Percentiles rank a stretch among this genome's conserved stretches.
Evolutionary conservation across 2,329 filamentous ascomycete species (phyloP).

Genomic region (Massarina eburnea): DNA sequence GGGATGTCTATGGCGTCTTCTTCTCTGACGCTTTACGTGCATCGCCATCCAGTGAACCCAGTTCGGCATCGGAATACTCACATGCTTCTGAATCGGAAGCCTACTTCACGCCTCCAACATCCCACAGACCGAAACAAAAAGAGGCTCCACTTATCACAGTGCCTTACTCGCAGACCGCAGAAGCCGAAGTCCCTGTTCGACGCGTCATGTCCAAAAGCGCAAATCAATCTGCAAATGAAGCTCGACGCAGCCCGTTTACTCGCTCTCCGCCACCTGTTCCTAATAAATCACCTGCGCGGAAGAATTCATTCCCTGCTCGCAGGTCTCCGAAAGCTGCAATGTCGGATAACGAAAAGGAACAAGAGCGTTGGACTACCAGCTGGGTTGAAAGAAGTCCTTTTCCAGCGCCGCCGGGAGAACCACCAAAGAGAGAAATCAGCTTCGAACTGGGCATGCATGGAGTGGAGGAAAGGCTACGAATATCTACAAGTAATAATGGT

Average conservation of each 20-base stretch:
- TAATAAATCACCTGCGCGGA: neutral
- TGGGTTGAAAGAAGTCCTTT: conserved; percentile 3
- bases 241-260: neutral
- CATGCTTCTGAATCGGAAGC: conserved; percentile 11
- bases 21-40: conserved; percentile 5
- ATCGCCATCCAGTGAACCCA: conserved; percentile 2
- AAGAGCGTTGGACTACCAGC: neutral
- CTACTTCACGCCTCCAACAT: conserved; percentile 18
- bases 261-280: neutral
- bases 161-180: neutral
- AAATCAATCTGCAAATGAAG: neutral
- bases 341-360: neutral
- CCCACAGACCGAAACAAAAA: conserved; percentile 1
- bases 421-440: conserved; percentile 2
- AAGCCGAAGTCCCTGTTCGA: neutral
- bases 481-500: neutral
- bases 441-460: conserved; percentile 5
- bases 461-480: conserved; percentile 1
- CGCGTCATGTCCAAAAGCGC: neutral
- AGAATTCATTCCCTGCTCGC: neutral
- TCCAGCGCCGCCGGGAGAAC: conserved; percentile 2
- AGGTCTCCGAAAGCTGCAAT: neutral
- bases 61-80: conserved; percentile 5
- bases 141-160: neutral
- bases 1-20: conserved; percentile 6